phyloP scores from a whole-genome alignment of 768 basidiomycete genomes.

The Leucocoprinus sp. region DNA sequence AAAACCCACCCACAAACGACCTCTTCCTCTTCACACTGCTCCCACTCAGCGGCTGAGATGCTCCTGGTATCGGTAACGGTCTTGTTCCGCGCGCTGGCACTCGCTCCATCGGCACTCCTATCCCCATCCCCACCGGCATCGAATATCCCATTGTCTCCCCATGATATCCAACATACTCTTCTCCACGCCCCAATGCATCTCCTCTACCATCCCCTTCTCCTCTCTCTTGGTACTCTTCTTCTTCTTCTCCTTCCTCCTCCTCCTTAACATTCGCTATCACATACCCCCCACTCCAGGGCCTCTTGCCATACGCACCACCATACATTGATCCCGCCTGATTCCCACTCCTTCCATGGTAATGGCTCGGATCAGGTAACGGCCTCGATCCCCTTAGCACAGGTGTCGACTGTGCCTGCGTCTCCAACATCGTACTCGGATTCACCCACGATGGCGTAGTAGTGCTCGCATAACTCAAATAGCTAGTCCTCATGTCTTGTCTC shows the following conservation, averaged over 20 bases:
- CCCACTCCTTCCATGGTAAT: not conserved
- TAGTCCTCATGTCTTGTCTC: conserved; percentile 1
- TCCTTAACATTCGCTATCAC: conserved; percentile 6
- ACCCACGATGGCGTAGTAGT: conserved; percentile 4
- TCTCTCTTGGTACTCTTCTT: not conserved
- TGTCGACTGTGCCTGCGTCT: conserved; percentile 1
- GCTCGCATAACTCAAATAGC: conserved; percentile 10
- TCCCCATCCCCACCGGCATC: conserved; percentile 10
- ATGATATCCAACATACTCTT: not conserved
- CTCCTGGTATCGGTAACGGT: conserved; percentile 4
- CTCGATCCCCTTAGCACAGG: conserved; percentile 3
- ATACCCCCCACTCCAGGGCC: conserved; percentile 1
- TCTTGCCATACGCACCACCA: not conserved
- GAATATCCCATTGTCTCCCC: not conserved
- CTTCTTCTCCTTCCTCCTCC: not conserved
- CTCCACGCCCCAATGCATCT: not conserved
- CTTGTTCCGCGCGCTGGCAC: not conserved
- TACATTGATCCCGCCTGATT: not conserved
- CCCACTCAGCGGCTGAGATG: conserved; percentile 1
- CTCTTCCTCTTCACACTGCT: conserved; percentile 1
- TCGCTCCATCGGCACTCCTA: conserved; percentile 9
- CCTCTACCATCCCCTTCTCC: not conserved
- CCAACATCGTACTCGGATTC: conserved; percentile 10
- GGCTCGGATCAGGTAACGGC: conserved; percentile 6
- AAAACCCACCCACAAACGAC: conserved; percentile 8